Percentiles rank a stretch among this genome's conserved stretches.
phyloP scores from a whole-genome alignment of 805 yeast genomes.

The Kodamaea restingae region DNA sequence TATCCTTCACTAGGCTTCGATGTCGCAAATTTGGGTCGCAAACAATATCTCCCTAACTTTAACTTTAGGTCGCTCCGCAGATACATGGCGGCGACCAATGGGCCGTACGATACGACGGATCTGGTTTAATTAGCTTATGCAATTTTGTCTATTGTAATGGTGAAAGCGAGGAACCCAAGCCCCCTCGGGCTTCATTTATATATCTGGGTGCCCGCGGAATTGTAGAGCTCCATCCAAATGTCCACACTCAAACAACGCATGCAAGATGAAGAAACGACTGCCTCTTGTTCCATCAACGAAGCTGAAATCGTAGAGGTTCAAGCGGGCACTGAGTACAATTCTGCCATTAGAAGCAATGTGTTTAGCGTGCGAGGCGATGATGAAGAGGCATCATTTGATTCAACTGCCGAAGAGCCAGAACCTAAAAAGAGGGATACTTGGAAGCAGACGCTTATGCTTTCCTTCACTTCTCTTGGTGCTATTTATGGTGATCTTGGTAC shows the following conservation, averaged over 20 bases:
- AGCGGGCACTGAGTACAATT: not conserved
- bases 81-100: not conserved
- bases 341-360: not conserved
- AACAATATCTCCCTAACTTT: too few relatives aligned
- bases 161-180: not conserved
- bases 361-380: constrained; percentile 7
- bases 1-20: too few relatives aligned
- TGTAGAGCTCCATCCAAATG: constrained; percentile 1
- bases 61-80: too few relatives aligned
- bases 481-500: constrained; percentile 64
- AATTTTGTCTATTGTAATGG: not conserved
- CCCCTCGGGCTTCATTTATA: constrained; percentile 2
- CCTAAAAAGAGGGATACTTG: constrained; percentile 13
- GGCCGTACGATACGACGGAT: not conserved
- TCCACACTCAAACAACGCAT: constrained; percentile 7
- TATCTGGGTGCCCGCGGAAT: not conserved
- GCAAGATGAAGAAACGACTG: constrained; percentile 5
- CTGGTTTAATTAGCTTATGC: not conserved
- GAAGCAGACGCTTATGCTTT: constrained; percentile 23
- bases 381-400: constrained; percentile 11
- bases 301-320: constrained; percentile 3
- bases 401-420: constrained; percentile 1
- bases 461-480: constrained; percentile 53
- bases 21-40: too few relatives aligned
- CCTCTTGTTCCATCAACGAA: constrained; percentile 1